Evolutionary conservation across 75 land plant species (phyloP).

Genomic region (Ceratopteris richardii): DNA sequence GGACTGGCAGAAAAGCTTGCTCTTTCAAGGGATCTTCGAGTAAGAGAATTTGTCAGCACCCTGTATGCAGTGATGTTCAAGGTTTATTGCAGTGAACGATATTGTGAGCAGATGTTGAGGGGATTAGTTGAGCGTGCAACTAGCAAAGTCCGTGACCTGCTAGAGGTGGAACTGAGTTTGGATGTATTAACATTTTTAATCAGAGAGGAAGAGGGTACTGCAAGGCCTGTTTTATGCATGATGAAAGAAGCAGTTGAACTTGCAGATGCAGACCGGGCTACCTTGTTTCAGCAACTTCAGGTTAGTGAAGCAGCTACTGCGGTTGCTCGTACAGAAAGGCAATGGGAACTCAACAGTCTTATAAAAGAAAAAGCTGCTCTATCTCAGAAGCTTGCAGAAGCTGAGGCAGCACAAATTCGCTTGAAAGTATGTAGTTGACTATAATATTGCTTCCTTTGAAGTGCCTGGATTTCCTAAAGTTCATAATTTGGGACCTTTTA

Average conservation of each 20-base stretch:
- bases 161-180: constrained; percentile 64
- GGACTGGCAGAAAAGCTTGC: constrained; percentile 71
- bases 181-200: constrained; percentile 72
- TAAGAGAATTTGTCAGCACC: constrained; percentile 73
- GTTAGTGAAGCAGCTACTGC: constrained; percentile 69
- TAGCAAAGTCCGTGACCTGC: constrained; percentile 42
- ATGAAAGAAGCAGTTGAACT: constrained; percentile 80
- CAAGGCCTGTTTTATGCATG: constrained; percentile 82
- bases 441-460: background rate
- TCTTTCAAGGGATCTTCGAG: constrained; percentile 52
- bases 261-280: constrained; percentile 79
- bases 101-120: constrained; percentile 62
- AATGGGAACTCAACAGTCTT: constrained; percentile 46
- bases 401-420: constrained; percentile 48
- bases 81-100: constrained; percentile 59
- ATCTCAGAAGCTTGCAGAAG: constrained; percentile 54
- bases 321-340: constrained; percentile 49
- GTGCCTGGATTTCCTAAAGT: background rate
- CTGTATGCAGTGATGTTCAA: constrained; percentile 81
- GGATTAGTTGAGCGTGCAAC: constrained; percentile 81
- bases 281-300: constrained; percentile 77
- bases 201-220: constrained; percentile 68
- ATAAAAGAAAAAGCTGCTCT: constrained; percentile 57
- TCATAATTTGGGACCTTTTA: constrained; percentile 6
- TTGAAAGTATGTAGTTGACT: constrained; percentile 57